These are phyloP conservation scores for Yarrowia sp. DNA, from an alignment of 805 yeast species.

Conservation along the genomic window DNA sequence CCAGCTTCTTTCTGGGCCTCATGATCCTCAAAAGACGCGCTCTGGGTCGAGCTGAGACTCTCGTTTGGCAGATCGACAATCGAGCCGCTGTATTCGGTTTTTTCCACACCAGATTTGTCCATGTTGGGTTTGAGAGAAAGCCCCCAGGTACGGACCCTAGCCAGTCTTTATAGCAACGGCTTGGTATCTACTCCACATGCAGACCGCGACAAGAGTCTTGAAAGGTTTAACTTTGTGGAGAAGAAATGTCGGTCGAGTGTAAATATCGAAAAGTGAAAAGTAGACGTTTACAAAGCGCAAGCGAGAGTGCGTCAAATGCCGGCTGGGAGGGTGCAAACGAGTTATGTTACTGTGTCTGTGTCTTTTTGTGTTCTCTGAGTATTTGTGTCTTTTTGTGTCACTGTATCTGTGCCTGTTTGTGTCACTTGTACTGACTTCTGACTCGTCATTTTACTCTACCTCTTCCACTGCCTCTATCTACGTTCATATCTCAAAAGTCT, in stretches of 20 bases:
- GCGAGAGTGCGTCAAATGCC: neutral
- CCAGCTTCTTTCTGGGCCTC: neutral
- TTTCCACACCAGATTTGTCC: neutral
- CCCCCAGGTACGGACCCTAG: neutral
- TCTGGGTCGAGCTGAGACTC: neutral
- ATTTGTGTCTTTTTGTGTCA: too few species aligned
- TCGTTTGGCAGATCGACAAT: slow-evolving; percentile 9
- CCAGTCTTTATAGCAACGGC: neutral
- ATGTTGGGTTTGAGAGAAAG: neutral
- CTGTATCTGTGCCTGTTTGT: too few species aligned
- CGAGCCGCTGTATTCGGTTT: neutral
- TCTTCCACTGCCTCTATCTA: neutral
- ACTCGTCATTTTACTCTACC: too few species aligned
- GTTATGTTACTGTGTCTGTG: too few species aligned
- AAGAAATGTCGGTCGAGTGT: neutral
- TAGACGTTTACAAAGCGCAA: neutral
- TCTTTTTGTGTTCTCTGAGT: too few species aligned
- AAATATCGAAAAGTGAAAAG: neutral
- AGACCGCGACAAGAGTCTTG: too few species aligned
- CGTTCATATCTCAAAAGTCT: neutral
- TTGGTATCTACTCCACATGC: neutral
- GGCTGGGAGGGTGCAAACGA: too few species aligned
- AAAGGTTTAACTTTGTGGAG: slow-evolving; percentile 11
- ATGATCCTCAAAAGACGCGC: neutral
- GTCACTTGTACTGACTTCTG: too few species aligned